phyloP scores from a whole-genome alignment of 108 stramenopile genomes.

The Stephanodiscus minutulus region DNA sequence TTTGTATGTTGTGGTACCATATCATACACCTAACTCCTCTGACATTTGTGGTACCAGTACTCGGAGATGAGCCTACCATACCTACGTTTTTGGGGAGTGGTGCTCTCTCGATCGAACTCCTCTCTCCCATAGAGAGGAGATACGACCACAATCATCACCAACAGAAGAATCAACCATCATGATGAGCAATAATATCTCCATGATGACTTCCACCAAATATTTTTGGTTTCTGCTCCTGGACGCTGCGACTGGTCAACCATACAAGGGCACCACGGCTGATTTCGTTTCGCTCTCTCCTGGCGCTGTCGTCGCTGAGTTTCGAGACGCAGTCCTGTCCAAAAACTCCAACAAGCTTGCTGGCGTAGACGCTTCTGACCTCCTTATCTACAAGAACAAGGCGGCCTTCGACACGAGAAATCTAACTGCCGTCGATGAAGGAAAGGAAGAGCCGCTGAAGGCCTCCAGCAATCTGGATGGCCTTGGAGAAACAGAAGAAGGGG shows the following conservation, averaged over 20 bases:
- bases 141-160: too few species aligned
- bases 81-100: too few species aligned
- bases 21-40: too few species aligned
- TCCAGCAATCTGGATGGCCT: conserved; percentile 8
- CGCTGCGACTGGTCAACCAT: conserved; percentile 8
- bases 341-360: background rate
- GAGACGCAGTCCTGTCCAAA: background rate
- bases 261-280: conserved; percentile 9
- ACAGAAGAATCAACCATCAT: too few species aligned
- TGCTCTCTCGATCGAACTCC: too few species aligned
- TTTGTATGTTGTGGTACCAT: too few species aligned
- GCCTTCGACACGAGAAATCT: background rate
- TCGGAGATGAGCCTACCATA: too few species aligned
- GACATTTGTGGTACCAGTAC: too few species aligned
- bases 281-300: background rate
- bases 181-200: background rate
- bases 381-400: conserved; percentile 15
- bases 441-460: conserved; percentile 9
- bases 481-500: conserved; percentile 11
- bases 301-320: background rate
- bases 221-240: conserved; percentile 1
- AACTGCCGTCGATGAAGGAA: background rate
- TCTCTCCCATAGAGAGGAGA: too few species aligned
- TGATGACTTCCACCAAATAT: background rate
- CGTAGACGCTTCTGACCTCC: background rate